A percentile compares a stretch with the other conserved stretches of the same genome.
Evolutionary conservation across 2,329 filamentous ascomycete species (phyloP).

Genomic region (Exophiala spinifera): DNA sequence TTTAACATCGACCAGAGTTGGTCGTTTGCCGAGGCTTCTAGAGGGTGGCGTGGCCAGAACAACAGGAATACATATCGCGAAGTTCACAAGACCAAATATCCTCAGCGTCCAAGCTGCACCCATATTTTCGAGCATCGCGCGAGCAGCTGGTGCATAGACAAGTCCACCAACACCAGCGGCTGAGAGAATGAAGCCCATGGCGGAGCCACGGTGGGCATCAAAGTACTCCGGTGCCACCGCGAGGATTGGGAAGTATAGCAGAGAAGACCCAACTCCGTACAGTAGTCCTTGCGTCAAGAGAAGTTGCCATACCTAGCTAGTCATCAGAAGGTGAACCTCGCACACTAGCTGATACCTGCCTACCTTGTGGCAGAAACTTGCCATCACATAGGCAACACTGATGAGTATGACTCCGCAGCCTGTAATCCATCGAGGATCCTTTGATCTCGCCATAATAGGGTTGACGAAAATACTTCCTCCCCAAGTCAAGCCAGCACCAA

Average conservation of each 20-base stretch:
- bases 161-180: slow-evolving; percentile 60
- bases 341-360: not conserved
- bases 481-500: slow-evolving; percentile 51
- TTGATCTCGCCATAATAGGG: slow-evolving; percentile 46
- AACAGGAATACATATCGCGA: slow-evolving; percentile 35
- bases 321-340: not conserved
- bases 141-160: slow-evolving; percentile 46
- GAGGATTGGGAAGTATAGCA: slow-evolving; percentile 57
- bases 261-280: slow-evolving; percentile 61
- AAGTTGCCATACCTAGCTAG: slow-evolving; percentile 55
- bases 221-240: slow-evolving; percentile 63
- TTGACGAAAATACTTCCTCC: slow-evolving; percentile 50
- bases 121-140: slow-evolving; percentile 33
- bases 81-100: slow-evolving; percentile 19
- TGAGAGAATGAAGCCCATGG: slow-evolving; percentile 58
- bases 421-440: slow-evolving; percentile 41
- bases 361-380: slow-evolving; percentile 35
- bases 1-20: slow-evolving; percentile 35
- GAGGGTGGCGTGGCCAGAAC: slow-evolving; percentile 30
- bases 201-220: slow-evolving; percentile 54
- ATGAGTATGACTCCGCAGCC: slow-evolving; percentile 43
- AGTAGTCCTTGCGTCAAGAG: slow-evolving; percentile 60
- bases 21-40: slow-evolving; percentile 28
- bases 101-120: slow-evolving; percentile 41
- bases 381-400: slow-evolving; percentile 44